These are phyloP conservation scores for Gonapodya prolifera DNA, from an alignment of 192 early-diverging fungal species.

Conservation along the genomic window DNA sequence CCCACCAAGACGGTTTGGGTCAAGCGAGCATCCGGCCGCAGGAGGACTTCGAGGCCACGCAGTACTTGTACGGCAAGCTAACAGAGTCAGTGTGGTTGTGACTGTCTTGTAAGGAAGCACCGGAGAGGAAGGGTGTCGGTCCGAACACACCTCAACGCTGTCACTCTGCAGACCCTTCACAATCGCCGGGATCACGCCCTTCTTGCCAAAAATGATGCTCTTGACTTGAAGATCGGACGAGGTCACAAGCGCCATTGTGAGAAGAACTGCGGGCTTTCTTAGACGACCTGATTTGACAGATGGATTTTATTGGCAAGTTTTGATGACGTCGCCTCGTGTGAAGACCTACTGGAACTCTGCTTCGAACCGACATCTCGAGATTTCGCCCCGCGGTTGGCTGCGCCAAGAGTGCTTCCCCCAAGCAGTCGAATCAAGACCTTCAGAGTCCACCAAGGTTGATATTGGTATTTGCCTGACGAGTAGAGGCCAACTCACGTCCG, in stretches of 20 bases:
- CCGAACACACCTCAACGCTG: neutral
- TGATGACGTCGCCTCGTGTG: neutral
- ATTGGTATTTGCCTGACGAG: neutral
- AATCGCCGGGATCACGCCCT: neutral
- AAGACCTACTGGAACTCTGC: neutral
- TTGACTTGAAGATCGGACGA: neutral
- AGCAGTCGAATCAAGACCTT: neutral
- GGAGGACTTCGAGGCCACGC: neutral
- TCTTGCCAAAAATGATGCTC: neutral
- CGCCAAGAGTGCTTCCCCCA: neutral
- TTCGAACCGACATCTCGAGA: neutral
- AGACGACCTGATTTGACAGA: neutral
- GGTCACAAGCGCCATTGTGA: neutral
- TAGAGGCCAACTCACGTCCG: neutral
- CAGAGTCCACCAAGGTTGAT: neutral
- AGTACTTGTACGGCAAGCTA: neutral
- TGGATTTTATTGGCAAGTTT: neutral
- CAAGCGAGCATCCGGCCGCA: neutral
- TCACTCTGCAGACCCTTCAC: neutral
- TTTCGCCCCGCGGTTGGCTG: neutral
- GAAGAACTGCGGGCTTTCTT: neutral
- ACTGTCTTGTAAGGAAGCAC: neutral
- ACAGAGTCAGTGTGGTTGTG: neutral
- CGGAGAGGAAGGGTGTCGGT: neutral
- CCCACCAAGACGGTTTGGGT: neutral